Base-by-base conservation (phyloP, 1,139 yeast genomes). In the Taphrina flavorubra region DNA sequence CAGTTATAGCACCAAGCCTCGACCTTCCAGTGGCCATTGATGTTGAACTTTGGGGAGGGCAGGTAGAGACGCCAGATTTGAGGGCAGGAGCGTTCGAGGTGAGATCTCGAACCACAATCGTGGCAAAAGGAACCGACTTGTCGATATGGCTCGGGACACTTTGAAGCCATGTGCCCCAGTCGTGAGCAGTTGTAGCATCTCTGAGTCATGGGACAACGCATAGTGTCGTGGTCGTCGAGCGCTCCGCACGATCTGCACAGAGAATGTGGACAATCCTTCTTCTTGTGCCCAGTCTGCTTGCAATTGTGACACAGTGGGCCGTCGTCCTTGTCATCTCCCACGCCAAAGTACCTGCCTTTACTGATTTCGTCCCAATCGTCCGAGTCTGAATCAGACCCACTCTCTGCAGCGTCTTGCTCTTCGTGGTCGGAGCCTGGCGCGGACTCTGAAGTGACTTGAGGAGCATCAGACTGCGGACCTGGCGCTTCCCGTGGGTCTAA, bases 181-280 rank as follows among this genome's bases (percentile, higher is more conserved):
- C 68, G 55, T 14, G 64, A 64, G 40, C 70, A 69, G 18, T 69
- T 69, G 47, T 58, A 61, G 49, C 70, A 69, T 16, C 60, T 60
- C 36, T 59, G 65, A 6, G 68, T 53, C 61, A 59, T 49, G 20
- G 70, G 70, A 60, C 70, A 69, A 11, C 70, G 46, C 31, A 61
- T 55, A 7, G 70, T 68, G 36, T 61, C 63, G 47, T 69, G 70
- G 36, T 65, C 69, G 16, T 67, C 69, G 13, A 69, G 46, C 1
- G 70, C 69, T 16, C 70, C 70, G 31, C 70, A 69, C n/a, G 68
- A 68, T 14, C 65, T 58, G 53, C 70, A 69, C 40, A 58, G 51
- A 6, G 16, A 40, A 51, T 55, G 61, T 6, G 68, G 65, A 39
- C 70, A 68, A 36, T 63, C 65, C 40, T 57, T 60, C 11, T 44